A percentile compares a stretch with the other conserved stretches of the same genome.
These are phyloP conservation scores for Boletus coccyginus DNA, from an alignment of 768 basidiomycete species.

Conservation along the genomic window DNA sequence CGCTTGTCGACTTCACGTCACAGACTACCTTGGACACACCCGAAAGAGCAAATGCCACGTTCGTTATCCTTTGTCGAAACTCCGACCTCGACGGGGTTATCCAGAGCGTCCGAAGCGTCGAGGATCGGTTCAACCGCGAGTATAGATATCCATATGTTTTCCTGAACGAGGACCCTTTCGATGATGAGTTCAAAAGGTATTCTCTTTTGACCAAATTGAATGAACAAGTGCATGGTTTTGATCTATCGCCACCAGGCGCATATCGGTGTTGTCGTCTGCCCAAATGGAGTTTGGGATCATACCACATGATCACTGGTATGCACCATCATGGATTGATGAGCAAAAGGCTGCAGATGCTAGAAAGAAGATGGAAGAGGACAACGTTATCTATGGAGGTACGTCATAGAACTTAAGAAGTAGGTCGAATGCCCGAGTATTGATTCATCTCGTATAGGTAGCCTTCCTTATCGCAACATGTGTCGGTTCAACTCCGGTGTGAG, in stretches of 20 bases:
- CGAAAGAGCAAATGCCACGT: constrained; percentile 51
- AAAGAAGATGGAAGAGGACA: constrained; percentile 47
- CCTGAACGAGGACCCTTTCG: constrained; percentile 61
- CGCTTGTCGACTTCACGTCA: neutral
- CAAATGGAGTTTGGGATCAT: constrained; percentile 59
- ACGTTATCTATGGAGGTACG: constrained; percentile 50
- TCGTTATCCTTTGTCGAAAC: constrained; percentile 56
- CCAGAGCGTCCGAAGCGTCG: constrained; percentile 50
- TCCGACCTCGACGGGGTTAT: constrained; percentile 44
- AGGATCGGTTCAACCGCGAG: constrained; percentile 57
- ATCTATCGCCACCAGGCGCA: constrained; percentile 25
- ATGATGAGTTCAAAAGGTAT: constrained; percentile 48
- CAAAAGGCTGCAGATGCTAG: constrained; percentile 50
- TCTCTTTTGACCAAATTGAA: neutral
- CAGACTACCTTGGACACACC: neutral
- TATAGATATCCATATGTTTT: constrained; percentile 63
- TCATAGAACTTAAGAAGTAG: neutral
- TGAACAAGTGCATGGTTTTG: constrained; percentile 4
- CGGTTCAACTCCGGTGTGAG: constrained; percentile 69
- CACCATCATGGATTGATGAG: constrained; percentile 74
- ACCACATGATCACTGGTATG: constrained; percentile 61
- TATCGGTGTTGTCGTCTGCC: constrained; percentile 39
- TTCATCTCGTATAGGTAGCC: constrained; percentile 5
- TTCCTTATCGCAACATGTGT: constrained; percentile 69
- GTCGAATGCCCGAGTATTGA: neutral